phyloP scores from a whole-genome alignment of 2,329 filamentous ascomycete genomes.

The Knoxdaviesia capensis region DNA sequence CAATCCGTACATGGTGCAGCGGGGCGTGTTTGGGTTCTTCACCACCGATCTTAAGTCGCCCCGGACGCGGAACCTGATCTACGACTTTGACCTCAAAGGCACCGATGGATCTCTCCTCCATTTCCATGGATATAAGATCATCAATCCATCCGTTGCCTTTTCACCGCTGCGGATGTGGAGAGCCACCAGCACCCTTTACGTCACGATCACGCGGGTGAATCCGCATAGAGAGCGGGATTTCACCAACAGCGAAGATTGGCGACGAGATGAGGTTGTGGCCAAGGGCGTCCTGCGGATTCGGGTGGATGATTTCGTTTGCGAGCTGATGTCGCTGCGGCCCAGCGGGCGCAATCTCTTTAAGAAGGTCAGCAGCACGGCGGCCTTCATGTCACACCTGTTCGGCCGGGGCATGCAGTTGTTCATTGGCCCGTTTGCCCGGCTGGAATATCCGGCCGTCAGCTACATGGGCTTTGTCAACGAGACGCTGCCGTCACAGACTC shows the following conservation, averaged over 20 bases:
- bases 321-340: conserved; percentile 31
- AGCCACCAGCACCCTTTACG: conserved; percentile 41
- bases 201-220: conserved; percentile 27
- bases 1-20: conserved; percentile 38
- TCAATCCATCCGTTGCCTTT: conserved; percentile 38
- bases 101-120: conserved; percentile 29
- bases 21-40: conserved; percentile 38
- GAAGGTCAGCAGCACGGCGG: conserved; percentile 22
- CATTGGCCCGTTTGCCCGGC: conserved; percentile 29
- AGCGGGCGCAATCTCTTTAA: conserved; percentile 24
- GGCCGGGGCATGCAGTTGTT: conserved; percentile 29
- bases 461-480: conserved; percentile 32
- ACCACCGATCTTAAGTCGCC: conserved; percentile 28
- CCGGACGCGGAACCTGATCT: conserved; percentile 37
- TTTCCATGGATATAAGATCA: conserved; percentile 41
- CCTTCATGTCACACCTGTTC: conserved; percentile 33
- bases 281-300: conserved; percentile 38
- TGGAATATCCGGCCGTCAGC: conserved; percentile 31
- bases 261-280: conserved; percentile 25
- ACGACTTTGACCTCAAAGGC: conserved; percentile 39
- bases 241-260: conserved; percentile 17
- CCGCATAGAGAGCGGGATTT: conserved; percentile 7
- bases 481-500: conserved; percentile 20
- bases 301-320: conserved; percentile 29
- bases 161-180: conserved; percentile 36